Conservation (phyloP, 257 asterid species). For the Fraxinus cuspidata region DNA sequence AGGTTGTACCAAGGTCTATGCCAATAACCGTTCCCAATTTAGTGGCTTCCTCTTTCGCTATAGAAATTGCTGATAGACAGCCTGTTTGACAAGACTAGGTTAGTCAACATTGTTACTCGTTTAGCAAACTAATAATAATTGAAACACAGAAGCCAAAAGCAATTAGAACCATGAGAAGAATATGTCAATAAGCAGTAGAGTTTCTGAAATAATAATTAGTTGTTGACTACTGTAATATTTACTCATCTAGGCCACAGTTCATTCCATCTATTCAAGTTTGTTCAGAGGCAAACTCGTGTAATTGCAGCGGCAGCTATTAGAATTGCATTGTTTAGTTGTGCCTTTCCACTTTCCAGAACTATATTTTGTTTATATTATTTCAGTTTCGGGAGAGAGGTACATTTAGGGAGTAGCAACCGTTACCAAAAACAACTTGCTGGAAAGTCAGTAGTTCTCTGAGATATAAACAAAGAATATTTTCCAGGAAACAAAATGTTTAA, state of each 20-base stretch:
- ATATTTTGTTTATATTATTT: no score
- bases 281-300: background rate
- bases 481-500: background rate
- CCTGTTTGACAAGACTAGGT: constrained; percentile 44
- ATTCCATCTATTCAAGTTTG: background rate
- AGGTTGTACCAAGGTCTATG: constrained; percentile 92
- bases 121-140: background rate
- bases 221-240: background rate
- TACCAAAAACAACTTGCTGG: background rate
- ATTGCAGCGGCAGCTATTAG: background rate
- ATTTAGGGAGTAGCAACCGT: background rate
- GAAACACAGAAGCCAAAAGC: background rate
- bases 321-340: background rate
- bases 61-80: constrained; percentile 52
- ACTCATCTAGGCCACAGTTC: background rate
- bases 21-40: constrained; percentile 91
- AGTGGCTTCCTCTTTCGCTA: constrained; percentile 72
- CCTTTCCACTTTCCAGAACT: background rate
- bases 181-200: background rate
- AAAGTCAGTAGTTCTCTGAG: no score
- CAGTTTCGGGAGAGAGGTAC: background rate
- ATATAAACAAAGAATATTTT: no score
- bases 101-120: background rate
- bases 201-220: background rate
- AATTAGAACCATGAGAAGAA: background rate